Percentiles rank a stretch among this genome's conserved stretches.
Evolutionary conservation across 2,329 filamentous ascomycete species (phyloP).

Genomic region (Sarocladium brachiariae): DNA sequence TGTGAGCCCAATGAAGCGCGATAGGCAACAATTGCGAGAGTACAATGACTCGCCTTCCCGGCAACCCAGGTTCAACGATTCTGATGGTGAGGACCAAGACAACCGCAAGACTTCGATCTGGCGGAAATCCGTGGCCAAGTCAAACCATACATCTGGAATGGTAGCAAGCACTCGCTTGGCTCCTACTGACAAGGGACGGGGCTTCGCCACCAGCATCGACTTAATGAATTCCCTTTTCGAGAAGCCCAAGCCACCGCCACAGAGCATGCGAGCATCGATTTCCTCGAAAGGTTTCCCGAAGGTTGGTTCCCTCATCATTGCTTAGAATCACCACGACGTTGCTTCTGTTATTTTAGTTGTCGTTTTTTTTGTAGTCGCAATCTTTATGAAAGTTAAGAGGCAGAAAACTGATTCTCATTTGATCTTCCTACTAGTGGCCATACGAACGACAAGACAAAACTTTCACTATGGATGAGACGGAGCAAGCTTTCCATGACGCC

Average conservation of each 20-base stretch:
- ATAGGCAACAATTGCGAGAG: conserved; percentile 64
- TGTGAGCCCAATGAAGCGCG: conserved; percentile 87
- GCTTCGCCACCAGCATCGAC: conserved; percentile 85
- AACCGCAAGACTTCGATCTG: conserved; percentile 34
- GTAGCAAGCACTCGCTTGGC: conserved; percentile 24
- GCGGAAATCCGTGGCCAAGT: conserved; percentile 25
- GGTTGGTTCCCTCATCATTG: conserved; percentile 63
- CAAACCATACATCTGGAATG: conserved; percentile 22
- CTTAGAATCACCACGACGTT: conserved; percentile 23
- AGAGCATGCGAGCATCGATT: conserved; percentile 44
- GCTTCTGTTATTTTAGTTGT: conserved; percentile 21
- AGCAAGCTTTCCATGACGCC: conserved; percentile 63
- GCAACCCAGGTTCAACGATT: conserved; percentile 20
- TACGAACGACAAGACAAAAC: conserved; percentile 74
- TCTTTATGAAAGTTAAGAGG: conserved; percentile 28
- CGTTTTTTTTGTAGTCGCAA: conserved; percentile 25
- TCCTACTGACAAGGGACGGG: conserved; percentile 44
- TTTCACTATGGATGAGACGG: conserved; percentile 54
- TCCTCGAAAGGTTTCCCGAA: conserved; percentile 64
- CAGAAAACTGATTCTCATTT: conserved; percentile 33
- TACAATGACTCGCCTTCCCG: conserved; percentile 45
- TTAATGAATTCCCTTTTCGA: conserved; percentile 93
- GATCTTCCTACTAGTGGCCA: conserved; percentile 64
- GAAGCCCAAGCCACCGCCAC: conserved; percentile 52
- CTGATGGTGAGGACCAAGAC: conserved; percentile 40